phyloP scores from a whole-genome alignment of 768 basidiomycete genomes.

The Rhizopogon sp. region DNA sequence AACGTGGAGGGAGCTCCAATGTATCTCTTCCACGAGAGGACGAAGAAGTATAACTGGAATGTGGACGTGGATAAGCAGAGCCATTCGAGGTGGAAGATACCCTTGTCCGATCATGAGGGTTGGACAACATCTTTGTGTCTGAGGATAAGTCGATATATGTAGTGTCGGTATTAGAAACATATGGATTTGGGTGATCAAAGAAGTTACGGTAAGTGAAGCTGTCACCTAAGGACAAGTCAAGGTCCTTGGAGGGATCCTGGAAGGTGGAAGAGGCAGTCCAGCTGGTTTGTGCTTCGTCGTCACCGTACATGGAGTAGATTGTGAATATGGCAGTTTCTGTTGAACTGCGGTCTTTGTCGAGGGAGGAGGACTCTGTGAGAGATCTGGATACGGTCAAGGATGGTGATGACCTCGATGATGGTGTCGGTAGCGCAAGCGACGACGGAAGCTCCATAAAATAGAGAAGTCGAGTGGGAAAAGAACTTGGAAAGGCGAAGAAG shows the following conservation, averaged over 20 bases:
- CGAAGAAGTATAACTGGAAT: conserved; percentile 15
- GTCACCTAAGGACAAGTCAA: conserved; percentile 28
- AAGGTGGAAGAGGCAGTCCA: conserved; percentile 39
- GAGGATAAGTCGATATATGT: conserved; percentile 25
- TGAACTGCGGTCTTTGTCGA: conserved; percentile 46
- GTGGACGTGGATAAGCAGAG: conserved; percentile 16
- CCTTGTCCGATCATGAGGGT: conserved; percentile 17
- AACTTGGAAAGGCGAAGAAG: not conserved
- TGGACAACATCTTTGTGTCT: conserved; percentile 16
- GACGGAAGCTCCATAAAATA: conserved; percentile 37
- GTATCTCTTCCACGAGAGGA: conserved; percentile 10
- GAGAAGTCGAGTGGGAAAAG: conserved; percentile 1
- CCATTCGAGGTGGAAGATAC: conserved; percentile 21
- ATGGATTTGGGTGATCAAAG: conserved; percentile 17
- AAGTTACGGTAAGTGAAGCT: conserved; percentile 30
- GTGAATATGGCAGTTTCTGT: conserved; percentile 76
- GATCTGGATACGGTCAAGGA: conserved; percentile 25
- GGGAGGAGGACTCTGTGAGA: conserved; percentile 29
- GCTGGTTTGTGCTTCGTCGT: conserved; percentile 43
- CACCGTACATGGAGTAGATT: conserved; percentile 86
- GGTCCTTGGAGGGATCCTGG: conserved; percentile 34
- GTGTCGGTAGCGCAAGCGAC: conserved; percentile 31
- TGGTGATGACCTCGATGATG: conserved; percentile 25
- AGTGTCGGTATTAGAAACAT: conserved; percentile 18
- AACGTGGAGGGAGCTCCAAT: conserved; percentile 21